Percentiles rank a stretch among this genome's conserved stretches.
Evolutionary conservation across 2,329 filamentous ascomycete genomes (phyloP).

Genomic region (Penicillium fuscoglaucum): DNA sequence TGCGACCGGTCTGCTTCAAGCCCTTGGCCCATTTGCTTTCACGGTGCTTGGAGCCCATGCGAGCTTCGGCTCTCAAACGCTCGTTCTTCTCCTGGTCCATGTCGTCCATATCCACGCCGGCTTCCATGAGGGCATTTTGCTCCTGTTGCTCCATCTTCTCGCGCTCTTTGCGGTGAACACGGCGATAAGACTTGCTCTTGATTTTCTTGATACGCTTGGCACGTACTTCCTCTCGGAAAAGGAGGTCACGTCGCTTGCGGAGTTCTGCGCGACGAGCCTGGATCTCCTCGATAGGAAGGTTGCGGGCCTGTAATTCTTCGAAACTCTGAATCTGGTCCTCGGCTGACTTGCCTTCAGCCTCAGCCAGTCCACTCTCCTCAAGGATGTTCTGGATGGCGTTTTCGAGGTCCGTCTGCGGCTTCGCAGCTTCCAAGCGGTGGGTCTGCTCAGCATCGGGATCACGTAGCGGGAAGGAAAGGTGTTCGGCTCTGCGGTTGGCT

Average conservation of each 20-base stretch:
- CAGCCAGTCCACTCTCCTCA: slow-evolving; percentile 76
- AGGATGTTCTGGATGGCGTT: slow-evolving; percentile 83
- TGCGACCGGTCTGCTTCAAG: slow-evolving; percentile 73
- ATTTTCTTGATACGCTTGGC: slow-evolving; percentile 97
- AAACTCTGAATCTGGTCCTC: slow-evolving; percentile 68
- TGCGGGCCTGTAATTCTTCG: slow-evolving; percentile 69
- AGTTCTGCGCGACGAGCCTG: slow-evolving; percentile 71
- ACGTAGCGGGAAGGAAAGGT: slow-evolving; percentile 81
- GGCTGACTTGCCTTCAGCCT: slow-evolving; percentile 57
- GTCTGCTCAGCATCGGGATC: slow-evolving; percentile 64
- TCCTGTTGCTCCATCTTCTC: slow-evolving; percentile 61
- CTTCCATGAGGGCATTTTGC: slow-evolving; percentile 58
- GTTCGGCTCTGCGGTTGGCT: slow-evolving; percentile 85
- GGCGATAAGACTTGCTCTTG: slow-evolving; percentile 93
- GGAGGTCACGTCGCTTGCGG: slow-evolving; percentile 76
- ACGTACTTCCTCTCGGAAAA: slow-evolving; percentile 84
- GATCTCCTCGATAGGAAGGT: slow-evolving; percentile 70
- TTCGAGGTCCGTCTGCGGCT: slow-evolving; percentile 78
- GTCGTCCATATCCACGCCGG: slow-evolving; percentile 61
- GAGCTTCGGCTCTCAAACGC: slow-evolving; percentile 74
- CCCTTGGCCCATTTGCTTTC: slow-evolving; percentile 93
- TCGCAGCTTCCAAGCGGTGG: slow-evolving; percentile 57
- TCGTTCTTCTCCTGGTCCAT: slow-evolving; percentile 67
- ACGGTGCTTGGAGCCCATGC: slow-evolving; percentile 80
- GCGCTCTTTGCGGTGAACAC: slow-evolving; percentile 81